Evolutionary conservation across 441 rosid genomes (phyloP).

Genomic region (Flueggea neowawraea): DNA sequence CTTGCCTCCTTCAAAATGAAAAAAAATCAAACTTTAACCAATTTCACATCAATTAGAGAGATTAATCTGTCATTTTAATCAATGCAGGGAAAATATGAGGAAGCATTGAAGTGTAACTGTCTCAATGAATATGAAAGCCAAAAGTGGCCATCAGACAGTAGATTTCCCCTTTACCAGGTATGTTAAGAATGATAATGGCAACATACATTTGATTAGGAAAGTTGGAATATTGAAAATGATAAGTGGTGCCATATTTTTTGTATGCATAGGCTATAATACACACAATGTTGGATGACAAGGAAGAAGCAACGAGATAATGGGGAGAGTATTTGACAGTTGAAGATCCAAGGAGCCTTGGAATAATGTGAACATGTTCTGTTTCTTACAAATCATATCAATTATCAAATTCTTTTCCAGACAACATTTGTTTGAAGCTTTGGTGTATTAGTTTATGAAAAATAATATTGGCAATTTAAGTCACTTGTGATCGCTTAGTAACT

Average conservation of each 20-base stretch:
- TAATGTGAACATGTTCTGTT: too few species aligned
- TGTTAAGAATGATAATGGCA: not conserved
- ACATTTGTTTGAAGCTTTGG: too few species aligned
- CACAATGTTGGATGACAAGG: conserved; percentile 16
- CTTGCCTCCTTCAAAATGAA: too few species aligned
- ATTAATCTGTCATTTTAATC: not conserved
- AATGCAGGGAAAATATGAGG: not conserved
- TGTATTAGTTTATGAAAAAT: too few species aligned
- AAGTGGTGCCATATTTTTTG: not conserved
- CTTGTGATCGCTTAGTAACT: too few species aligned
- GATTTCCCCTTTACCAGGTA: conserved; percentile 9
- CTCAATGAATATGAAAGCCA: not conserved
- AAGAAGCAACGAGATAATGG: conserved; percentile 14
- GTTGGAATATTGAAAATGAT: not conserved
- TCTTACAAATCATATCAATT: too few species aligned
- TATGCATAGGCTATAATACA: conserved; percentile 16
- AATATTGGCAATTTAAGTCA: too few species aligned
- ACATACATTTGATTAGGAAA: not conserved
- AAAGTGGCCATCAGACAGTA: not conserved
- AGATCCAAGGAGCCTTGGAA: too few species aligned
- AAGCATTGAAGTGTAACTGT: not conserved
- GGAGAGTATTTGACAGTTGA: conserved; percentile 3
- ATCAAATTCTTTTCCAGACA: too few species aligned
- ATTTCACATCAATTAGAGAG: not conserved
- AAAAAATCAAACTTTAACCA: not conserved